phyloP scores from a whole-genome alignment of 2,329 filamentous ascomycete species.

The Ascochyta pisi region DNA sequence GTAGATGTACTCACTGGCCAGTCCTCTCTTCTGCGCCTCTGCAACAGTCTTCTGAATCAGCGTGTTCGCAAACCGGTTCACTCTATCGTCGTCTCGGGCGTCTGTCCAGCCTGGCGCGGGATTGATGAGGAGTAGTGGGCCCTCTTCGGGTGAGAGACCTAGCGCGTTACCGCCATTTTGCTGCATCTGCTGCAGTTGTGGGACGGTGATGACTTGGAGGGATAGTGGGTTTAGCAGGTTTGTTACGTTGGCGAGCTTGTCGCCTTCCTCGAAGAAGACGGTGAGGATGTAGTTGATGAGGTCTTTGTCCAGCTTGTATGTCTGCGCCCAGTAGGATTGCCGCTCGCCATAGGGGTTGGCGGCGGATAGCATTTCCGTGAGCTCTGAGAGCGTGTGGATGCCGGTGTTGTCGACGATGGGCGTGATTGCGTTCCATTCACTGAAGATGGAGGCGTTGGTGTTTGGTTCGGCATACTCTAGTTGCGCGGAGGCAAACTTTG shows the following conservation, averaged over 20 bases:
- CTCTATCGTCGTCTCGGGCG: slow-evolving; percentile 21
- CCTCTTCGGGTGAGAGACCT: slow-evolving; percentile 23
- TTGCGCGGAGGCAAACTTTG: slow-evolving; percentile 29
- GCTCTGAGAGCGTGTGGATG: slow-evolving; percentile 29
- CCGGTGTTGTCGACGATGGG: slow-evolving; percentile 32
- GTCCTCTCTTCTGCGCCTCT: slow-evolving; percentile 10
- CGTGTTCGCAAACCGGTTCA: slow-evolving; percentile 16
- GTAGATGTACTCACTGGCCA: slow-evolving; percentile 48
- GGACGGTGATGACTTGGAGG: slow-evolving; percentile 22
- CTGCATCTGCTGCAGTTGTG: slow-evolving; percentile 28
- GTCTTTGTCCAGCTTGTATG: slow-evolving; percentile 22
- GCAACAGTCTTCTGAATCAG: slow-evolving; percentile 13
- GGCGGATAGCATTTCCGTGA: slow-evolving; percentile 24
- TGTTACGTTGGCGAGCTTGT: neutral
- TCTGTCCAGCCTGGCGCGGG: slow-evolving; percentile 27
- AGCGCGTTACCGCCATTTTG: slow-evolving; percentile 29
- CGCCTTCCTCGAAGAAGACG: slow-evolving; percentile 16
- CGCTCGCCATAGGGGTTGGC: slow-evolving; percentile 7
- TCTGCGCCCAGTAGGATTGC: slow-evolving; percentile 21
- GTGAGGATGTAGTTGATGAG: slow-evolving; percentile 18
- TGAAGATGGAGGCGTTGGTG: slow-evolving; percentile 31
- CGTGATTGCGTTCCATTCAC: slow-evolving; percentile 37
- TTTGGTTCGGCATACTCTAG: slow-evolving; percentile 38
- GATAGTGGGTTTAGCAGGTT: slow-evolving; percentile 2
- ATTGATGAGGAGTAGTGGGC: slow-evolving; percentile 29